Evolutionary conservation across 192 early-diverging fungal species (phyloP).

Genomic region (Entophlyctis helioformis): DNA sequence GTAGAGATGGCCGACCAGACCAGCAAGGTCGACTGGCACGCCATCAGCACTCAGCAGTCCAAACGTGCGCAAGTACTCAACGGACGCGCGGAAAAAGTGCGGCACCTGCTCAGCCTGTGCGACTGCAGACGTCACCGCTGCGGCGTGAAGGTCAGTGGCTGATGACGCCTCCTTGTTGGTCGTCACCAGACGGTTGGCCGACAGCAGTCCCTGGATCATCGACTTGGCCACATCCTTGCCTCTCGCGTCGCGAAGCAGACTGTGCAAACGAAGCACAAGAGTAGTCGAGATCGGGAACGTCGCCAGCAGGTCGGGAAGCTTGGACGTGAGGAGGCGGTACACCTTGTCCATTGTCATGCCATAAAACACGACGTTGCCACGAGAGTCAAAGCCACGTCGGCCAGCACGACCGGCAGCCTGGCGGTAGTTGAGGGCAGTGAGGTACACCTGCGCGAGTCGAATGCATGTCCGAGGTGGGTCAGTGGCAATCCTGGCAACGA

Average conservation of each 20-base stretch:
- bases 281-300: constrained; percentile 30
- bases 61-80: constrained; percentile 20
- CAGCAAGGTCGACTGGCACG: constrained; percentile 10
- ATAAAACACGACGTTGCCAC: constrained; percentile 31
- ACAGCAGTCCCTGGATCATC: too few relatives aligned
- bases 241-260: constrained; percentile 13
- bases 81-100: constrained; percentile 27
- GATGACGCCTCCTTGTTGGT: too few relatives aligned
- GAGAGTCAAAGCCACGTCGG: constrained; percentile 24
- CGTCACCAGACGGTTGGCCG: too few relatives aligned
- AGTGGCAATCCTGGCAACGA: too few relatives aligned
- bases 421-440: constrained; percentile 28
- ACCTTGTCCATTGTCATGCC: constrained; percentile 22
- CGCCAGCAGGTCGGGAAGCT: constrained; percentile 18
- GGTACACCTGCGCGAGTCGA: too few relatives aligned
- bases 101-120: constrained; percentile 20
- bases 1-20: constrained; percentile 15
- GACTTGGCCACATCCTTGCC: too few relatives aligned
- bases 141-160: too few relatives aligned
- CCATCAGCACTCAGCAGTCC: constrained; percentile 12
- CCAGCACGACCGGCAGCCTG: constrained; percentile 22
- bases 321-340: constrained; percentile 18
- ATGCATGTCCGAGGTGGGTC: too few relatives aligned
- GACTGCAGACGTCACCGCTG: too few relatives aligned
- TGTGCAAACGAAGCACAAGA: constrained; percentile 18